Evolutionary conservation across 495 filamentous ascomycete genomes (phyloP).

Genomic region (Aspergillus taichungensis): DNA sequence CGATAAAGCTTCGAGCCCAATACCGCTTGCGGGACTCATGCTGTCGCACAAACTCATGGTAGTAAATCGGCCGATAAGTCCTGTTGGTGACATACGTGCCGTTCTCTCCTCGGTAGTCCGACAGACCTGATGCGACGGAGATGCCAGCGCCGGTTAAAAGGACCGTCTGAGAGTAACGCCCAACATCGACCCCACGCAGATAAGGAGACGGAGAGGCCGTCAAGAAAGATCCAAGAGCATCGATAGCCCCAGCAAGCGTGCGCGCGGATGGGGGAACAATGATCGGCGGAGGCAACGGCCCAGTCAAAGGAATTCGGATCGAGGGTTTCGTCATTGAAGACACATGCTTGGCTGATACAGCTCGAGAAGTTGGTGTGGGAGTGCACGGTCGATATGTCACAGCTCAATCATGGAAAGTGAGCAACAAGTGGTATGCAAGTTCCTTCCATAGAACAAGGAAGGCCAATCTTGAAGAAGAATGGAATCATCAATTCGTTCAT

Average conservation of each 20-base stretch:
- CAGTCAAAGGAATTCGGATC: conserved; percentile 87
- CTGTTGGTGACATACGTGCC: conserved; percentile 90
- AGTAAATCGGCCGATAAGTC: conserved; percentile 86
- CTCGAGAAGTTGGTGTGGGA: neutral
- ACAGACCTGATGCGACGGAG: conserved; percentile 84
- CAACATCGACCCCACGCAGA: conserved; percentile 40
- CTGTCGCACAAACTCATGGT: conserved; percentile 69
- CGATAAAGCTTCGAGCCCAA: conserved; percentile 91
- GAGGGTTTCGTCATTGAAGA: conserved; percentile 54
- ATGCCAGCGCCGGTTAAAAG: conserved; percentile 88
- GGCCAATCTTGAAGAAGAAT: no score
- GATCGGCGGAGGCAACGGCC: conserved; percentile 66
- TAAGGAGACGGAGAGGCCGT: conserved; percentile 41
- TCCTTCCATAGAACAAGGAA: no score
- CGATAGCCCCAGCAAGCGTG: conserved; percentile 62
- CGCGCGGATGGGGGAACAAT: conserved; percentile 63
- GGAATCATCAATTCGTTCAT: no score
- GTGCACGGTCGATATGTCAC: neutral
- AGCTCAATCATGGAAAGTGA: neutral
- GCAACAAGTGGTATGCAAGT: no score
- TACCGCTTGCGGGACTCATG: conserved; percentile 91
- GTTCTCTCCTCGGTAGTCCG: conserved; percentile 83
- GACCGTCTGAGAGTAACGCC: conserved; percentile 48
- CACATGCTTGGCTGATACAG: conserved; percentile 14
- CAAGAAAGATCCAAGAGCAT: conserved; percentile 69